These are phyloP conservation scores for Meira nashicola DNA, from an alignment of 1,284 basidiomycete species.

Conservation along the genomic window DNA sequence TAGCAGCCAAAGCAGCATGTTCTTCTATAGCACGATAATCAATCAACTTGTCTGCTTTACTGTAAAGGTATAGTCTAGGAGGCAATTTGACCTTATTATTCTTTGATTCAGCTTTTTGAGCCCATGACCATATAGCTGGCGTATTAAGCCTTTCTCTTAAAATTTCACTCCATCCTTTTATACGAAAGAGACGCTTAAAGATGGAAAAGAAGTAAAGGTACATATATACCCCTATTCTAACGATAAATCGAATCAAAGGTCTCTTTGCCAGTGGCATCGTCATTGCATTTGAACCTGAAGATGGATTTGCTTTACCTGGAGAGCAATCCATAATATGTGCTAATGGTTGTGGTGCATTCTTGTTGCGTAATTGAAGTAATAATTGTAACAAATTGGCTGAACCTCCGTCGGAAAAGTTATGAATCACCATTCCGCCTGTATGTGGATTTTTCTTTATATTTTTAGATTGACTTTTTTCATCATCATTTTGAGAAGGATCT, in stretches of 20 bases:
- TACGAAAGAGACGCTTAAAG: constrained; percentile 19
- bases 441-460: background rate
- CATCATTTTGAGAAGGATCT: constrained; percentile 10
- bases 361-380: constrained; percentile 19
- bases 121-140: constrained; percentile 24
- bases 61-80: constrained; percentile 42
- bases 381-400: constrained; percentile 29
- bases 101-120: background rate
- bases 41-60: constrained; percentile 35
- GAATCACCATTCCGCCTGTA: constrained; percentile 17
- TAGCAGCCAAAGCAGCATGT: constrained; percentile 28
- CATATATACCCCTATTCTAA: constrained; percentile 16
- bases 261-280: constrained; percentile 35
- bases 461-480: constrained; percentile 4
- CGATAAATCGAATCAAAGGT: constrained; percentile 14
- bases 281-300: constrained; percentile 29
- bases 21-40: constrained; percentile 34
- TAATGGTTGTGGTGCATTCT: constrained; percentile 2
- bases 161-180: constrained; percentile 21
- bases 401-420: constrained; percentile 38
- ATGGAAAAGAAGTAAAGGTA: constrained; percentile 24
- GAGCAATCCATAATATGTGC: constrained; percentile 37
- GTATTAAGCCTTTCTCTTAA: constrained; percentile 30
- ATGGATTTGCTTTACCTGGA: constrained; percentile 30
- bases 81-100: constrained; percentile 11